Evolutionary conservation across 495 filamentous ascomycete genomes (phyloP), one percentile per base, ranked within the genome.

Genomic region (Trichoderma gamsii): DNA sequence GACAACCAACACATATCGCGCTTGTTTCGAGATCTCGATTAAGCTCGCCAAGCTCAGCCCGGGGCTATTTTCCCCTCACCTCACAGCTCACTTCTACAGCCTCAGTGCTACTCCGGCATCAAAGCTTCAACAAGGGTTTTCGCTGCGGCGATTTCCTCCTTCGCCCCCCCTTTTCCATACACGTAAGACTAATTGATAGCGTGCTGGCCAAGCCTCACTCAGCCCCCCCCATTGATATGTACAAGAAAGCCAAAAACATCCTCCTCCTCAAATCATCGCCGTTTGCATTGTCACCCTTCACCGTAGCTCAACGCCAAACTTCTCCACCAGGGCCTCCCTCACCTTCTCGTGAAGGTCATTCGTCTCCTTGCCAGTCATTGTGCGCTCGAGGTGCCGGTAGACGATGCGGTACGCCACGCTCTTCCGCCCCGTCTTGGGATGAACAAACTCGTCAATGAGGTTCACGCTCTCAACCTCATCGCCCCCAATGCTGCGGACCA

Each of bases 371-470:
- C 92, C 94, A 32, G 86, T 95, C 78, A 99, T 79, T 9, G 96
- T 99, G 71, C 87, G 83, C 78, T 97, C 94, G 71, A 97, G 77
- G 74, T 91, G 93, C 52, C 93, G 83, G 73, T 98, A 99, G 74
- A 92, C 94, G 72, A 97, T 89, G 71, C 95, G 80, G 74, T 97
- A 99, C 80, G 92, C 97, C 79, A 93, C 76, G 75, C 92, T 97
- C 82, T 85, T 88, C 72, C 90, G 80, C 16, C 86, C 84, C 63
- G 91, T 93, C 78, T 89, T 90, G n/a, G 93, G 93, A 79, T 98
- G 92, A 46, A 82, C 86, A 74, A 98, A 99, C 70, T 91, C 84
- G 79, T 99, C 95, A 15, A 80, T 75, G 38, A 96, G 78, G 68
- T 77, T 83, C 71, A 97, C 95, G 74, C 96, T 90, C 79, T 98